Percentiles rank a stretch among this genome's conserved stretches.
Evolutionary conservation across 768 basidiomycete species (phyloP).

Genomic region (Trichaptum fuscoviolaceum): DNA sequence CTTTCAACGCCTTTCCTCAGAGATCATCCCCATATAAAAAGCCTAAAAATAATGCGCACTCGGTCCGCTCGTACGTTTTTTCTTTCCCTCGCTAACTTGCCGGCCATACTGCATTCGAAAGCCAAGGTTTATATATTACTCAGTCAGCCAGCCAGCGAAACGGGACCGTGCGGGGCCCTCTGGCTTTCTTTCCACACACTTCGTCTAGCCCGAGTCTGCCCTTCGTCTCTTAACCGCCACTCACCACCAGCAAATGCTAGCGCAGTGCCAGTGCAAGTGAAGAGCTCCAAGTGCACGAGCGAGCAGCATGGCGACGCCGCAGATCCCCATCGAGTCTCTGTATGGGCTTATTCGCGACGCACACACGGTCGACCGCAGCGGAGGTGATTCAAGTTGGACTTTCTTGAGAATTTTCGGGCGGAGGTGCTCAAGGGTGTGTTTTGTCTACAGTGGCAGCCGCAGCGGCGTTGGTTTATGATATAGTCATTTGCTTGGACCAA

Average conservation of each 20-base stretch:
- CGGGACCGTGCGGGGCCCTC: too few species aligned
- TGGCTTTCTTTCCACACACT: neutral
- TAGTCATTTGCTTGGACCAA: neutral
- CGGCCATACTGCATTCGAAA: too few species aligned
- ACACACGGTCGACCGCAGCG: conserved; percentile 4
- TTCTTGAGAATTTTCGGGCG: neutral
- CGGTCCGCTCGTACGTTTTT: neutral
- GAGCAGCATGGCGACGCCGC: neutral
- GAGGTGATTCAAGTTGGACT: neutral
- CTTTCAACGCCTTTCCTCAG: neutral
- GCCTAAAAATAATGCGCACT: neutral
- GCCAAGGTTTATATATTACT: too few species aligned
- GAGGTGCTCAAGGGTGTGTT: neutral
- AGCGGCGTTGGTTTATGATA: neutral
- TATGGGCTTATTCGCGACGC: neutral
- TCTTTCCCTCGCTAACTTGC: neutral
- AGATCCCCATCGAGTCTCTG: neutral
- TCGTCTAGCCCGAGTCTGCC: too few species aligned
- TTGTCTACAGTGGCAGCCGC: conserved; percentile 2
- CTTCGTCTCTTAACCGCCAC: neutral
- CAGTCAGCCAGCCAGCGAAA: too few species aligned
- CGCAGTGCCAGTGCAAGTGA: neutral
- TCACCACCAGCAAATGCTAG: neutral
- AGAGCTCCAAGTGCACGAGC: neutral
- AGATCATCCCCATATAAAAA: neutral